Evolutionary conservation across 805 yeast genomes (phyloP).

Genomic region (Danielozyma ontarioensis): DNA sequence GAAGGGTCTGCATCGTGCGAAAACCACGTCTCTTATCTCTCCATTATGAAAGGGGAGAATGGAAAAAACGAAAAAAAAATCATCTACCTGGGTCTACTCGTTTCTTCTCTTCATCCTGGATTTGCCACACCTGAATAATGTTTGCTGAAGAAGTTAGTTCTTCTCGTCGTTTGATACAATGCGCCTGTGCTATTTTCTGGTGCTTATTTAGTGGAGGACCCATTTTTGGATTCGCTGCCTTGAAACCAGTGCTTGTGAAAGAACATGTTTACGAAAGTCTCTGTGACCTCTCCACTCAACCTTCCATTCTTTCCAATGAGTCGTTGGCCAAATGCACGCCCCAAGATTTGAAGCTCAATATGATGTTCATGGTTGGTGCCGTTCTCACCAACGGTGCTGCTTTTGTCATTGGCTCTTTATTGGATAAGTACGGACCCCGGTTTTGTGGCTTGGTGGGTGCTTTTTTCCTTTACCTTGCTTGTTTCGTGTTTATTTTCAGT

Average conservation of each 20-base stretch:
- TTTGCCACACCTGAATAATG: too few species aligned
- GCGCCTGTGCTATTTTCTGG: conserved; percentile 49
- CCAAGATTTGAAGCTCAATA: conserved; percentile 51
- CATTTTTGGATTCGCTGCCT: conserved; percentile 56
- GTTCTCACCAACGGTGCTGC: conserved; percentile 53
- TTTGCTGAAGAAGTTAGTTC: background rate
- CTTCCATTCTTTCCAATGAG: background rate
- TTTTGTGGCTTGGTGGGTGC: conserved; percentile 52
- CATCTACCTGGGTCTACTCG: too few species aligned
- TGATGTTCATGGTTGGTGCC: conserved; percentile 58
- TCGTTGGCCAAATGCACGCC: conserved; percentile 40
- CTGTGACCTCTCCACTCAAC: conserved; percentile 24
- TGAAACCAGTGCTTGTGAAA: conserved; percentile 47
- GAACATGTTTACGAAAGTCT: conserved; percentile 42
- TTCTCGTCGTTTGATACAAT: conserved; percentile 24
- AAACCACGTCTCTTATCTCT: too few species aligned
- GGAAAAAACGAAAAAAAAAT: too few species aligned
- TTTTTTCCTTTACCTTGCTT: conserved; percentile 39
- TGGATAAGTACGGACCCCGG: conserved; percentile 49
- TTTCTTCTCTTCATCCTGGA: too few species aligned
- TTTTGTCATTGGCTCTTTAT: conserved; percentile 42
- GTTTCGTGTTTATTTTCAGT: conserved; percentile 41
- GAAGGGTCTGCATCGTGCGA: too few species aligned
- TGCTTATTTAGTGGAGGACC: conserved; percentile 55
- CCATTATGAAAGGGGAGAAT: too few species aligned